Evolutionary conservation across 176 grass and related monocot genomes (phyloP), one percentile per base, ranked within the genome.

Genomic region (Hsuehochloa calcarea): DNA sequence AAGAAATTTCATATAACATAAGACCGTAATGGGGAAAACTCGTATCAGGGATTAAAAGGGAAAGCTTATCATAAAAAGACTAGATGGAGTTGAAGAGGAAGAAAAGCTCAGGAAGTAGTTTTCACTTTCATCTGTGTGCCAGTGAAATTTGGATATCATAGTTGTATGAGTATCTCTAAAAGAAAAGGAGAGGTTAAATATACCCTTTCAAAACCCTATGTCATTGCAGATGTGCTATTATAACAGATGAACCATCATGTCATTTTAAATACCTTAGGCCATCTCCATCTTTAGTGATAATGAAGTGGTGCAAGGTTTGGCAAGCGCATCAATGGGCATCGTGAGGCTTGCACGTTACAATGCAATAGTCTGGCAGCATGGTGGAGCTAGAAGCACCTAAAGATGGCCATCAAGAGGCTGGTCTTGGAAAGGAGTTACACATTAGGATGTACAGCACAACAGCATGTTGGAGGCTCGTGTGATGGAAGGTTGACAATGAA

Each of bases 381-480:
- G 10, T 72, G 38, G 58, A 80, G 68, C 40, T 62, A 59, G 55
- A 83, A 83, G 69, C 40, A 50, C 22, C 25, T 29, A 74, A 63
- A 38, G 19, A 6, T 83, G 54, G n/a, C 40, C 12, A 59, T 25
- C 16, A 71, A 81, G 78, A 75, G 49, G 70, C 16, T 75, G 26
- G 47, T 62, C 20, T 73, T 75, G 47, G 6, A 15, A 87, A 74
- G 77, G 37, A 66, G 19, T 34, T 40, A 45, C 23, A 45, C 23
- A 80, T 23, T 60, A 87, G 20, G 37, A 8, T 16, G 3, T 29
- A 50, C 1, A 49, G 52, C n/a, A 16, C 29, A 82, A n/a, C 41
- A 82, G 50, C 13, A 75, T 78, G 41, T 51, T 51, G 41, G 72
- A 87, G 70, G 58, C 11, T 87, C 4, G 0, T 64, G 84, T 41